Percentiles rank a stretch among this genome's conserved stretches.
These are phyloP conservation scores for Cenchrus purpureus DNA, from an alignment of 176 grass and related monocot species.

Conservation along the genomic window DNA sequence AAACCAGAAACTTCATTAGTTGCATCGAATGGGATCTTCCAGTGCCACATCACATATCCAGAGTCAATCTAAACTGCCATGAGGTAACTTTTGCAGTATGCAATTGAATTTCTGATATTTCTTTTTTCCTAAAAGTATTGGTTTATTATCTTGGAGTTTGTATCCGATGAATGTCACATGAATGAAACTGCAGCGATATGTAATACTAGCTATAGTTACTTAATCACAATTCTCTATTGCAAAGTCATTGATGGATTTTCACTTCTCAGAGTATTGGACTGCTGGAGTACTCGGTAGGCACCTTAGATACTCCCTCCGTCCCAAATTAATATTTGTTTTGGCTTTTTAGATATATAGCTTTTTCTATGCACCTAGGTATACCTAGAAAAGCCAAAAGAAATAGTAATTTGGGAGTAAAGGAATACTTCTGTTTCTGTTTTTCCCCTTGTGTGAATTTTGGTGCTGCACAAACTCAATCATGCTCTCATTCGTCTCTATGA, in stretches of 20 bases:
- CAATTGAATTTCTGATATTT: background rate
- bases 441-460: background rate
- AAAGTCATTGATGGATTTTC: background rate
- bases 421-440: background rate
- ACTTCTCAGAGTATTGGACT: background rate
- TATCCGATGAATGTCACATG: background rate
- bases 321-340: too few relatives aligned
- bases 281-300: background rate
- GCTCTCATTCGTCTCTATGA: conserved; percentile 5
- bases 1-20: background rate
- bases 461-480: background rate
- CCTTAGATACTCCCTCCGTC: background rate
- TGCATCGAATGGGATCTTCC: conserved; percentile 18
- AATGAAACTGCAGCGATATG: conserved; percentile 5
- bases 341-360: too few relatives aligned
- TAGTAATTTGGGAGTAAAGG: too few relatives aligned
- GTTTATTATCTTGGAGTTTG: background rate
- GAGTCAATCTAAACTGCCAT: background rate
- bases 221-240: background rate
- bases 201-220: conserved; percentile 19
- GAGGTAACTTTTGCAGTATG: conserved; percentile 37
- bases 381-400: too few relatives aligned
- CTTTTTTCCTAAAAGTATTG: background rate
- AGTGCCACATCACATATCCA: background rate
- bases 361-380: too few relatives aligned